Evolutionary conservation across 306 rosid species (phyloP).

Genomic region (Astragalus glycyphyllos): DNA sequence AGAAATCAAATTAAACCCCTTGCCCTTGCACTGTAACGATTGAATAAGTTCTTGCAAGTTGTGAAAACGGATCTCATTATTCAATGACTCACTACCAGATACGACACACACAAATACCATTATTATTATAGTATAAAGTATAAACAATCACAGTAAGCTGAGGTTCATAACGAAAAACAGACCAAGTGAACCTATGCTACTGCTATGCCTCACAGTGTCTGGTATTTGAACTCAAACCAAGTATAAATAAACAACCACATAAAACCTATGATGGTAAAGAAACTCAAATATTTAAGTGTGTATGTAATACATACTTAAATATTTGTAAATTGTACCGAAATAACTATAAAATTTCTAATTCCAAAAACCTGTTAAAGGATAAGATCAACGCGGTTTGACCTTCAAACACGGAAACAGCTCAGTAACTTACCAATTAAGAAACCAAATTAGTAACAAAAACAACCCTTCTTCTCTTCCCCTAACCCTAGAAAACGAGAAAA

Average conservation of each 20-base stretch:
- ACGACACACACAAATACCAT: background rate
- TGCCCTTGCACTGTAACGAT: background rate
- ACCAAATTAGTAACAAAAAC: conserved; percentile 13
- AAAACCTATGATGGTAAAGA: too few relatives aligned
- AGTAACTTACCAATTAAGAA: conserved; percentile 41
- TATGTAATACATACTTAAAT: background rate
- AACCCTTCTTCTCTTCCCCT: background rate
- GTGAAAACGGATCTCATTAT: background rate
- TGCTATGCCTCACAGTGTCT: background rate
- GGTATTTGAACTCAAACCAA: background rate
- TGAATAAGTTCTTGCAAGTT: background rate
- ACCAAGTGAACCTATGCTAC: background rate
- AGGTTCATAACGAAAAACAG: background rate
- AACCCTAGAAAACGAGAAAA: conserved; percentile 24
- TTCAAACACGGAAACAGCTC: conserved; percentile 23
- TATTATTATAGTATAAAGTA: too few relatives aligned
- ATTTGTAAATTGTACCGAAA: background rate
- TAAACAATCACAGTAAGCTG: background rate
- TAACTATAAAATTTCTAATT: background rate
- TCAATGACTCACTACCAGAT: background rate
- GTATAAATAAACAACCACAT: too few relatives aligned
- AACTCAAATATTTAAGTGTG: too few relatives aligned
- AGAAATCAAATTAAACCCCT: conserved; percentile 7
- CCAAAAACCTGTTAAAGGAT: background rate
- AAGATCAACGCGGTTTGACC: conserved; percentile 34